Base-by-base conservation (phyloP, 2,329 filamentous ascomycete species). In the Cadophora luteo-olivacea region DNA sequence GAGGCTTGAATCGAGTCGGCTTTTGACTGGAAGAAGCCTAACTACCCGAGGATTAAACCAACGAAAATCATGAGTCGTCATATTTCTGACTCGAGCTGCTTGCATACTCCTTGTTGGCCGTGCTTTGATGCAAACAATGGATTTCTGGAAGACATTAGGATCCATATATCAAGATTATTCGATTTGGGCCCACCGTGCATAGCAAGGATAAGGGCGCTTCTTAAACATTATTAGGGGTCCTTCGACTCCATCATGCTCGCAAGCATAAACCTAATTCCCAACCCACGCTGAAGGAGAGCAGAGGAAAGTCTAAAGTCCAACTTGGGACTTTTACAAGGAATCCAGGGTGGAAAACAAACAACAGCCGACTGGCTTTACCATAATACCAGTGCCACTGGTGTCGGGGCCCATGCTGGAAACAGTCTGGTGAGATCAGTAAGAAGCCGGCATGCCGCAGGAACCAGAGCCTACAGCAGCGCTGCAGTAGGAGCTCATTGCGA, bases 371-470 rank as follows among this genome's bases (percentile, higher is more conserved):
- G 32, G 38, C 14, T n/a, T n/a, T n/a, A n/a, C n/a, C n/a, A n/a
- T n/a, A 16, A 22, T 49, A 16, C 41, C 25, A 49, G 41, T 51
- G 60, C 41, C 45, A 48, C 38, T 62, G 14, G 45, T 49, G 60
- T 36, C 60, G 60, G 60, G 24, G n/a, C n/a, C 55, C 64, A 61
- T 36, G 55, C 64, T 66, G 19, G 45, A 66, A 61, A 12, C 19
- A 61, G 64, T 54, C 52, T 66, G 48, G 60, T 62, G 57, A 60
- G 33, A 60, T 60, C 57, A 65, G 54, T 25, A 25, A 32, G 25
- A 45, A 33, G 64, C 64, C 55, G 45, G n/a, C 33, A 41, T 65
- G 55, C 64, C 64, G 64, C 64, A 65, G 64, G 64, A 65, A 65
- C 54, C 41, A 60, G 33, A 65, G 61, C 61, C 16, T 52, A 64